Base-by-base conservation (phyloP, 176 grass and related monocot species). In the Lolium multiflorum region DNA sequence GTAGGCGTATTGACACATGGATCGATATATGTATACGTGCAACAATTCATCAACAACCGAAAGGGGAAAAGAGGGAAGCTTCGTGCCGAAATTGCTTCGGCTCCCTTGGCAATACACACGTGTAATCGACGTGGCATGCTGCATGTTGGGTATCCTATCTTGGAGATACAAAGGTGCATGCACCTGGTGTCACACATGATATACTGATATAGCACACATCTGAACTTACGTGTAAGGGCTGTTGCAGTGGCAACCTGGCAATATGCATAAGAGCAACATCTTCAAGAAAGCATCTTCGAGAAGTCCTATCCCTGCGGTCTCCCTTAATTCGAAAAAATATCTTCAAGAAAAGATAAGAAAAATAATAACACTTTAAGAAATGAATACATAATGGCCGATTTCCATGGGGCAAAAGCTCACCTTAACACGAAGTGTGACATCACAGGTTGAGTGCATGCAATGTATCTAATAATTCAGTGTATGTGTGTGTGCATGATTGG, bases 1-100 rank as follows among this genome's bases (percentile, higher is more conserved):
- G 72, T 14, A 90, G 56, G 31, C 25, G 39, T 75, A 13, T 50
- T 3, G 85, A 80, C 81, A 87, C 67, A 87, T 73, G 63, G 43
- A 60, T 31, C 2, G 16, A 41, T 63, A 9, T 15, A 17, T 24
- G 3, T 22, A 20, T 20, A 77, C 28, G 22, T 59, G 74, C 21
- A 67, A 79, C 12, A 59, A 51, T 71, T 20, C n/a, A 83, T 20
- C n/a, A 83, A 4, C n/a, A 74, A 38, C 49, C 61, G 6, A 17
- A 76, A 82, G 55, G 41, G 6, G 3, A 24, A 47, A 63, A 82
- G 81, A 25, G 4, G 11, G 22, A 87, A 62, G 57, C 37, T 74
- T 49, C 80, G 0, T 39, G 18, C 18, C 13, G 35, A 52, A 55
- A 78, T 78, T n/a, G 77, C 10, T 67, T 44, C 1, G 44, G 76